Conservation (phyloP, 768 basidiomycete species). For the Goffeauzyma gilvescens region DNA sequence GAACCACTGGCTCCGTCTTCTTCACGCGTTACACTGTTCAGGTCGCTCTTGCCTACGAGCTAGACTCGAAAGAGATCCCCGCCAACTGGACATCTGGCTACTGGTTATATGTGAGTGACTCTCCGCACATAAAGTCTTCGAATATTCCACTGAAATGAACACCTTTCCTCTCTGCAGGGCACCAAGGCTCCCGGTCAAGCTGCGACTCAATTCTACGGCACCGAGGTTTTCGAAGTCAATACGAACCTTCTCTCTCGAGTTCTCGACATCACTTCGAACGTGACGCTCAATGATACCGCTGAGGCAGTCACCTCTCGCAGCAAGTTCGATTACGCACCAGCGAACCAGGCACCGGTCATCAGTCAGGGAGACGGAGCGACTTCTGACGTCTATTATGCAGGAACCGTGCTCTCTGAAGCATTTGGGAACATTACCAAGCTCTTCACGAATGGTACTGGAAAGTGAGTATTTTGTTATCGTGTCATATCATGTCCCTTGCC, state of each 20-base stretch:
- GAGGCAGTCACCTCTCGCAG: slow-evolving; percentile 30
- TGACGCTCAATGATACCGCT: slow-evolving; percentile 31
- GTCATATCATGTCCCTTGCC: too few relatives aligned
- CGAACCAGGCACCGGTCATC: slow-evolving; percentile 29
- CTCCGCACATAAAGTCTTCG: too few relatives aligned
- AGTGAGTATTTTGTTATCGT: slow-evolving; percentile 12
- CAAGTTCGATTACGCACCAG: slow-evolving; percentile 30
- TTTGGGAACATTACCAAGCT: slow-evolving; percentile 34
- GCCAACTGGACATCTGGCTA: slow-evolving; percentile 33
- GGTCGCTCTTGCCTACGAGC: slow-evolving; percentile 29
- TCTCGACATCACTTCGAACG: slow-evolving; percentile 22
- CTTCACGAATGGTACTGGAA: slow-evolving; percentile 27
- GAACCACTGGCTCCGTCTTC: slow-evolving; percentile 33
- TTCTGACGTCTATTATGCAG: slow-evolving; percentile 33
- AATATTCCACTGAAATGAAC: background rate
- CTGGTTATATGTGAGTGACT: background rate
- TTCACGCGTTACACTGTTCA: slow-evolving; percentile 36
- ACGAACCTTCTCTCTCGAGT: slow-evolving; percentile 33
- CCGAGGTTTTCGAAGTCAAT: slow-evolving; percentile 38
- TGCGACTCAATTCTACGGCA: slow-evolving; percentile 33
- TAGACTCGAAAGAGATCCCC: slow-evolving; percentile 36
- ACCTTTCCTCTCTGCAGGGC: slow-evolving; percentile 17
- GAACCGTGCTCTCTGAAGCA: slow-evolving; percentile 30
- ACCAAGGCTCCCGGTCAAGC: slow-evolving; percentile 23
- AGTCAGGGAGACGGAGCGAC: slow-evolving; percentile 32